Evolutionary conservation across 129 eudicot species (phyloP), one percentile per base, ranked within the genome.

Genomic region (Saussurea involucrata): DNA sequence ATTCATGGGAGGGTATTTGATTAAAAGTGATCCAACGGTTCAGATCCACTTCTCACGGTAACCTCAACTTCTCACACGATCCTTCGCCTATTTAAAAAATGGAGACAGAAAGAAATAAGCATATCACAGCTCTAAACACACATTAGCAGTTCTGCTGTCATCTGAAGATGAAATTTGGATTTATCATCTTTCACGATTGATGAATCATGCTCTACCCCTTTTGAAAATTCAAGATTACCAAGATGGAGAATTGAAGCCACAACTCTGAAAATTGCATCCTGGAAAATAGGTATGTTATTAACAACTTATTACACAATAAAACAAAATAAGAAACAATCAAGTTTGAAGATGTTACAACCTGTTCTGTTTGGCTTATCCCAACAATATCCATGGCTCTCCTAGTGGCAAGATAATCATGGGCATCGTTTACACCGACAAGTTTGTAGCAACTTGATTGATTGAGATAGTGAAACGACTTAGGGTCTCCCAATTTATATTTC

Each of bases 371-470:
- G 81, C 97, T 91, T 77, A 95, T 95, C 70, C 98, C 98, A 76
- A 95, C 98, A 83, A 95, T 53, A 85, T 91, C 98, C 98, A 95
- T 95, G 85, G 98, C 98, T 84, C 94, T 89, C 77, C 97, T 86
- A 53, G 98, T 95, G 25, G 97, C 98, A 78, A 95, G 91, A 85
- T 89, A 95, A 66, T 95, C 98, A 55, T 92, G 86, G 61, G 92
- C 96, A 80, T 91, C 98, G 71, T 84, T 89, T 72, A 91, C 80
- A 66, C 98, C 98, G 80, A 83, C 96, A 42, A 95, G 92, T 84
- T 95, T 90, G 80, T 78, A 78, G 85, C 98, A 95, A 72, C 80
- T 87, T 46, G 97, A 86, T 81, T 95, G 97, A 81, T 95, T 95
- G 68, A 95, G 97, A 85, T 95, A 95, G 87, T 82, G 96, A 80